Evolutionary conservation across 805 yeast species (phyloP).

Genomic region (Candida dendrica): DNA sequence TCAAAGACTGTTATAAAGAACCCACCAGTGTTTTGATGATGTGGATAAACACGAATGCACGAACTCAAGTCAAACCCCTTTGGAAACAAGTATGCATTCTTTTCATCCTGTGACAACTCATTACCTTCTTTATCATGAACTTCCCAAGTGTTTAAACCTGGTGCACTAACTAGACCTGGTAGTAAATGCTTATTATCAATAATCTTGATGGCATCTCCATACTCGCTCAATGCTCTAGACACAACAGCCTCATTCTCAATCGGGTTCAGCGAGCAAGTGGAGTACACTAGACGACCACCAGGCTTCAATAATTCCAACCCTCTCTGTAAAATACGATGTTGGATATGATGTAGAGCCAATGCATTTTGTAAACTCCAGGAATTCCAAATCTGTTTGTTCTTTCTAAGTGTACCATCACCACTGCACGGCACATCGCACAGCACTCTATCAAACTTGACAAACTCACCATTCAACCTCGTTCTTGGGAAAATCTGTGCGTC

Average conservation of each 20-base stretch:
- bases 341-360: slow-evolving; percentile 82
- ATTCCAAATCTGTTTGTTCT: slow-evolving; percentile 92
- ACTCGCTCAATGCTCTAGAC: slow-evolving; percentile 80
- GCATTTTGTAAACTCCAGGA: slow-evolving; percentile 90
- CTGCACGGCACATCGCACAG: slow-evolving; percentile 98
- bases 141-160: slow-evolving; percentile 77
- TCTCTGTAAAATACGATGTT: slow-evolving; percentile 79
- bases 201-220: slow-evolving; percentile 53
- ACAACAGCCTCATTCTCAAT: slow-evolving; percentile 96
- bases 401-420: slow-evolving; percentile 98
- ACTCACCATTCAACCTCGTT: slow-evolving; percentile 40
- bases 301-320: slow-evolving; percentile 82
- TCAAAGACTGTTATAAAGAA: slow-evolving; percentile 92
- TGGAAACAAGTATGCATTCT: slow-evolving; percentile 58
- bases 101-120: slow-evolving; percentile 43
- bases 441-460: slow-evolving; percentile 81
- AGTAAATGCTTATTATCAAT: slow-evolving; percentile 57
- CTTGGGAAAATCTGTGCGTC: slow-evolving; percentile 95
- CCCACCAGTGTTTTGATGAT: slow-evolving; percentile 96
- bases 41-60: slow-evolving; percentile 94
- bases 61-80: slow-evolving; percentile 57
- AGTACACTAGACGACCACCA: slow-evolving; percentile 91
- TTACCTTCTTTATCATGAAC: slow-evolving; percentile 77
- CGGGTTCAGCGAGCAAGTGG: slow-evolving; percentile 94
- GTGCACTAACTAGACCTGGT: slow-evolving; percentile 70